Base-by-base conservation (phyloP, 2,329 filamentous ascomycete species). In the Bipolaris zeicola region DNA sequence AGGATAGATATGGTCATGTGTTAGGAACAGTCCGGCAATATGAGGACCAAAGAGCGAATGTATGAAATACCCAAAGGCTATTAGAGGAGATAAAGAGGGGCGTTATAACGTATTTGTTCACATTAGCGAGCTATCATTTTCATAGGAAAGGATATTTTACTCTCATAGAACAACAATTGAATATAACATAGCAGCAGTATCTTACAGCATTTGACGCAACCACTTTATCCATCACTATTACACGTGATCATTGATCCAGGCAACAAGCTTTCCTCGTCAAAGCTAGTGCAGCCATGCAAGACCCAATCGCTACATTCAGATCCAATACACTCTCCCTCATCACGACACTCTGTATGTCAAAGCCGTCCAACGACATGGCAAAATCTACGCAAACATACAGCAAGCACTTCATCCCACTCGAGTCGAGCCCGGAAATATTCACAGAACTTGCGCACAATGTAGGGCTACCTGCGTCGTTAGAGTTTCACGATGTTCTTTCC, bases 341-440 rank as follows among this genome's bases (percentile, higher is more conserved):
- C 28, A 31, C 28, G 10, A 31, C 28, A 31, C 28, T 31, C 26
- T 28, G 26, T 28, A 13, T 13, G 16, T 37, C 6, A 8, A 22
- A 5, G 7, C 31, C 50, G 45, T 18, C 22, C 1, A 31, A 13
- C 2, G n/a, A 33, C 22, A 22, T 22, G 6, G 8, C 18, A 7
- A 24, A 18, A 3, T 22, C n/a, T 2, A 8, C n/a, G 6, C 45
- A 37, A 3, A 10, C 2, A 2, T 43, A 50, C 26, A 42, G 53
- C 42, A 73, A 71, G 38, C 64, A 71, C 47, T 73, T 70, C 56
- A 67, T 71, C 18, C 70, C 70, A 3, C 66, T 74, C 8, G 86
- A 88, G 74, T 87, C 87, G 67, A 96, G 97, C 80, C 93, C 95
- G 0, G 87, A 91, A 78, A 87, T 97, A 31, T 95, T 98, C 88